Evolutionary conservation across 192 early-diverging fungal genomes (phyloP), one percentile per base, ranked within the genome.

Genomic region (Coemansia erecta): DNA sequence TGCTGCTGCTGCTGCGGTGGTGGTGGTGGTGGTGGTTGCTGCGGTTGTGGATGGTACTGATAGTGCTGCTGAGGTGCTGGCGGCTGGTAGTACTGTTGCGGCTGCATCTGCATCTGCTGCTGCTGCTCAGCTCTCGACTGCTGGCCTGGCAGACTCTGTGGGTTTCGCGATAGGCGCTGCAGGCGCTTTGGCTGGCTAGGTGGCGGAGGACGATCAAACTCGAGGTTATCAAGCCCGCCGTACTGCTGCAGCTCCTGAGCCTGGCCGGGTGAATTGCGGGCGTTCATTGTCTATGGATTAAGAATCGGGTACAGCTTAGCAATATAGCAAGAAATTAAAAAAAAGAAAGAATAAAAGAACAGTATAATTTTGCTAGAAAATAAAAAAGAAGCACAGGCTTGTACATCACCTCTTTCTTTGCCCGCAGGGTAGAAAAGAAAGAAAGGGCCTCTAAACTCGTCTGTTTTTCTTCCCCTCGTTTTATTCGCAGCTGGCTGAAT

Each of bases 131-230:
- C 35, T 37, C 35, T 37, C 8, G 35, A 8, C 35, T 37, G 35
- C 35, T 37, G 19, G 19, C 24, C 40, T 13, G 58, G 46, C 21
- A 42, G 40, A 21, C 53, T 35, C 26, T 66, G 63, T 35, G 56
- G 31, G 7, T 60, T 49, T 22, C 68, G 68, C 6, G 74, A 67
- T 41, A 71, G 42, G n/a, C 74, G 68, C 53, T 71, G 74, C 31
- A 77, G 53, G 12, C 68, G 60, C 53, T 77, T 77, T 41, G 68
- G 68, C 50, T 41, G 68, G n/a, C 56, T 58, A 17, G 59, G 46
- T 4, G 66, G 75, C 13, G 69, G 46, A 3, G 69, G 66, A 22
- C 66, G 64, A 44, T 69, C 75, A 65, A 72, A 78, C 13, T 68
- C 75, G 12, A 60, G 23, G 40, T 47, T 43, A 12, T 59, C 69